phyloP scores from a whole-genome alignment of 176 grass and related monocot genomes.

The Triticum dicoccoides region DNA sequence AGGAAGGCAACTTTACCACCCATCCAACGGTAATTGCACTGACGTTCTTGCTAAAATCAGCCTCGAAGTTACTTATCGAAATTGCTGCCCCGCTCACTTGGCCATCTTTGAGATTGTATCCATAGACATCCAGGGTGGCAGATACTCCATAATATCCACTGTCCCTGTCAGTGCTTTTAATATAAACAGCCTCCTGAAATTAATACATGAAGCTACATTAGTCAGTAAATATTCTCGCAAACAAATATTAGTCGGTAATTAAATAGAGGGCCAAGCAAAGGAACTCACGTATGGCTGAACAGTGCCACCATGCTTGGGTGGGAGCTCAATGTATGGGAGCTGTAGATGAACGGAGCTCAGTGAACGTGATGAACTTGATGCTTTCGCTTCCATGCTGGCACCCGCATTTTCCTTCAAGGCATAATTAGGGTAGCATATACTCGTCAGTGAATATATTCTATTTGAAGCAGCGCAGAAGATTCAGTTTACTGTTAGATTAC shows the following conservation, averaged over 20 bases:
- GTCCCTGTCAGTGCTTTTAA: background rate
- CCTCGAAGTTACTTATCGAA: background rate
- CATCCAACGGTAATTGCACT: background rate
- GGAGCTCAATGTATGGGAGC: background rate
- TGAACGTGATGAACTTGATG: background rate
- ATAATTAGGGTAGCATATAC: background rate
- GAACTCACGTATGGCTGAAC: background rate
- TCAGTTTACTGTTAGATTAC: background rate
- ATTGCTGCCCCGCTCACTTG: background rate
- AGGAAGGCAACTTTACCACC: slow-evolving; percentile 1
- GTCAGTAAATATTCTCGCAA: background rate
- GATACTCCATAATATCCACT: background rate
- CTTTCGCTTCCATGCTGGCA: background rate
- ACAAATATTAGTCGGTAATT: too few species aligned
- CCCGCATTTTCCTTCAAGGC: background rate
- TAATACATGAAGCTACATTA: background rate
- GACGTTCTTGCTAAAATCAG: background rate
- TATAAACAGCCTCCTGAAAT: background rate
- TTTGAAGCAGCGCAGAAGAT: background rate
- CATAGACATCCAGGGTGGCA: slow-evolving; percentile 8
- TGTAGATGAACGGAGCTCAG: background rate
- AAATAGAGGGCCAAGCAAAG: background rate
- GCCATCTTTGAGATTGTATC: background rate
- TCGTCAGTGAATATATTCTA: background rate
- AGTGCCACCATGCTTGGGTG: background rate